Conservation (phyloP, 208 protist species). For the Leishmania amazonensis region DNA sequence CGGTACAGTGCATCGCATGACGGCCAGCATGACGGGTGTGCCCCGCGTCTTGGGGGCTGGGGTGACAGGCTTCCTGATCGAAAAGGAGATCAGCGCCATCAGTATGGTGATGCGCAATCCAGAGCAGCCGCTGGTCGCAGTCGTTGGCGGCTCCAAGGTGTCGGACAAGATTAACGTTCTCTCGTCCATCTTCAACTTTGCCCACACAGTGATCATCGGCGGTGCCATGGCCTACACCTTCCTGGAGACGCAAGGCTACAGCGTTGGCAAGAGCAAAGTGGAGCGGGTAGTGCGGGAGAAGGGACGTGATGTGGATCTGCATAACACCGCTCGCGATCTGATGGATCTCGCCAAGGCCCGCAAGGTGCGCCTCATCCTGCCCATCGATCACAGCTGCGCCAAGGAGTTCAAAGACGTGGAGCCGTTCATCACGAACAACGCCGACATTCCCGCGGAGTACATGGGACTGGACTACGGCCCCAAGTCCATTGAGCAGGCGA, state of each 20-base stretch:
- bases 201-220: constrained; percentile 99
- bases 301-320: constrained; percentile 82
- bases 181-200: constrained; percentile 98
- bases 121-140: constrained; percentile 93
- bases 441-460: constrained; percentile 82
- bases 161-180: constrained; percentile 99
- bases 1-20: constrained; percentile 99
- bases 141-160: constrained; percentile 98
- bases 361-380: constrained; percentile 97
- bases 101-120: constrained; percentile 94
- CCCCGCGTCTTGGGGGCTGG: constrained; percentile 89
- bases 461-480: constrained; percentile 98
- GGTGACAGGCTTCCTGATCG: constrained; percentile 98
- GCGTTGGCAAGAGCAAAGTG: constrained; percentile 95
- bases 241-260: constrained; percentile 86
- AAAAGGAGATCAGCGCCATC: constrained; percentile 99
- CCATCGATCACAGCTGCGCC: constrained; percentile 97
- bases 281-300: constrained; percentile 91
- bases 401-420: constrained; percentile 91
- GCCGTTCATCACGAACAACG: constrained; percentile 75
- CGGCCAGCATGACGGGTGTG: constrained; percentile 94
- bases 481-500: constrained; percentile 84
- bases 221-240: constrained; percentile 99
- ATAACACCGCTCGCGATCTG: constrained; percentile 68
- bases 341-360: constrained; percentile 89